Conservation (phyloP, 2,329 filamentous ascomycete genomes). For the Microascus cirrosus region DNA sequence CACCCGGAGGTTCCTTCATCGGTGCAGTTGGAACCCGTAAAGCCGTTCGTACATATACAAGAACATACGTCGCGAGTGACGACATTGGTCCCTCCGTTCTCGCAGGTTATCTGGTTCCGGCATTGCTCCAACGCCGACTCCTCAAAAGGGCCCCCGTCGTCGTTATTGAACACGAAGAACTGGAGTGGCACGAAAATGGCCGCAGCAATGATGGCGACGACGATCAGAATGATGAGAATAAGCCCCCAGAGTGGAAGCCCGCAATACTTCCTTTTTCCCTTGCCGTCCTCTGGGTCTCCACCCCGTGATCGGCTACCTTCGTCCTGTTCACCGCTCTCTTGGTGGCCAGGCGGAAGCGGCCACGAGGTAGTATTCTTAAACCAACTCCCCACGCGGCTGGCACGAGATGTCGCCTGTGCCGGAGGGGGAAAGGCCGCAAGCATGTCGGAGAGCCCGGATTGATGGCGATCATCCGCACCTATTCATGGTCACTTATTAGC, state of each 20-base stretch:
- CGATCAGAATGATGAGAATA: conserved; percentile 49
- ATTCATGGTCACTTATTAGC: background rate
- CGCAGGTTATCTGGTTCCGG: conserved; percentile 50
- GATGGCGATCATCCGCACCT: conserved; percentile 28
- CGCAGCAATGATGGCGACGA: conserved; percentile 64
- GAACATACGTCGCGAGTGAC: conserved; percentile 58
- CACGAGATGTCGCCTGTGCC: conserved; percentile 33
- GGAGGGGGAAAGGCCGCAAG: conserved; percentile 54
- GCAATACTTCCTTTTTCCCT: conserved; percentile 49
- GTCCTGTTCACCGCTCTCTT: conserved; percentile 5
- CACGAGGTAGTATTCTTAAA: conserved; percentile 30
- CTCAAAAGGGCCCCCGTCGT: conserved; percentile 15
- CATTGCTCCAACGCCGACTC: conserved; percentile 39
- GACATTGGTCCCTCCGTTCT: conserved; percentile 72
- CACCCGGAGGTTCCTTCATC: conserved; percentile 36
- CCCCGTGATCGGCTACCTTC: conserved; percentile 12
- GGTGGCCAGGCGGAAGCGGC: conserved; percentile 25
- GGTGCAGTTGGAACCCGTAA: conserved; percentile 50
- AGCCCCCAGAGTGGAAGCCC: conserved; percentile 76
- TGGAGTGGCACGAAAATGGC: conserved; percentile 71
- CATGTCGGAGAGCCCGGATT: conserved; percentile 52
- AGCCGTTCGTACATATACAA: conserved; percentile 84
- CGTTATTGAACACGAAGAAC: conserved; percentile 45
- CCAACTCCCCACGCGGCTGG: conserved; percentile 32
- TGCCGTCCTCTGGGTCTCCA: conserved; percentile 1